A percentile compares a stretch with the other conserved stretches of the same genome.
Conservation (phyloP, 2,329 filamentous ascomycete species). For the Ophiostoma piceae region DNA sequence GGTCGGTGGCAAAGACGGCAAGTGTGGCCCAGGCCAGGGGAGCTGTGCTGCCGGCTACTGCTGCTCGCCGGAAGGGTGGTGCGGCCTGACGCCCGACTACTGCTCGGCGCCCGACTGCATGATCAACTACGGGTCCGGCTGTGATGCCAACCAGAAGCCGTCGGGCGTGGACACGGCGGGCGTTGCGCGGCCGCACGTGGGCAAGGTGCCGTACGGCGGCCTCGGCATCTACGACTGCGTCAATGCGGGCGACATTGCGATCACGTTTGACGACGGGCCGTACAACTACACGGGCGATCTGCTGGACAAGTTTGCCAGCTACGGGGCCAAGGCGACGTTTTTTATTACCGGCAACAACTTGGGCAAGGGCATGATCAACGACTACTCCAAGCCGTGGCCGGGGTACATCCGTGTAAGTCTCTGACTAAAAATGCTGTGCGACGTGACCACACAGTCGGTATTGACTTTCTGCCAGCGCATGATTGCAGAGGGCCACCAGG, state of each 20-base stretch:
- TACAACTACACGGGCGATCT: slow-evolving; percentile 56
- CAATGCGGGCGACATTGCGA: slow-evolving; percentile 55
- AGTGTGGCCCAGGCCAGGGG: not conserved
- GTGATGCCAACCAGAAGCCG: slow-evolving; percentile 53
- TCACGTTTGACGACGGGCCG: slow-evolving; percentile 65
- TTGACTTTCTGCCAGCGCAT: not conserved
- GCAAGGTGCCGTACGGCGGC: slow-evolving; percentile 52
- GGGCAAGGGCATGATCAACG: slow-evolving; percentile 41
- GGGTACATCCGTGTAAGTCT: not conserved
- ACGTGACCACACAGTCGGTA: not conserved
- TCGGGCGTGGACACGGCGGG: slow-evolving; percentile 51
- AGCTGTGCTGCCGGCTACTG: not conserved
- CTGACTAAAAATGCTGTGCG: not conserved
- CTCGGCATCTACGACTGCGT: slow-evolving; percentile 52
- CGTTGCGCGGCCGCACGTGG: slow-evolving; percentile 45
- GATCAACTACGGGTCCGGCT: slow-evolving; percentile 55
- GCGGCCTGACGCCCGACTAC: slow-evolving; percentile 49
- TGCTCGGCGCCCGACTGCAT: slow-evolving; percentile 59
- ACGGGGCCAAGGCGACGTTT: slow-evolving; percentile 62
- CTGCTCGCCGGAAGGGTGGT: slow-evolving; percentile 34
- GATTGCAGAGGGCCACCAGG: not conserved
- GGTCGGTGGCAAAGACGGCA: not conserved
- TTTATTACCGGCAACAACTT: slow-evolving; percentile 58
- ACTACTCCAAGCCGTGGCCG: not conserved
- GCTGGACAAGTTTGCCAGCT: slow-evolving; percentile 54